Evolutionary conservation across 2,329 filamentous ascomycete genomes (phyloP), one percentile per base, ranked within the genome.

Genomic region (Colletotrichum plurivorum): DNA sequence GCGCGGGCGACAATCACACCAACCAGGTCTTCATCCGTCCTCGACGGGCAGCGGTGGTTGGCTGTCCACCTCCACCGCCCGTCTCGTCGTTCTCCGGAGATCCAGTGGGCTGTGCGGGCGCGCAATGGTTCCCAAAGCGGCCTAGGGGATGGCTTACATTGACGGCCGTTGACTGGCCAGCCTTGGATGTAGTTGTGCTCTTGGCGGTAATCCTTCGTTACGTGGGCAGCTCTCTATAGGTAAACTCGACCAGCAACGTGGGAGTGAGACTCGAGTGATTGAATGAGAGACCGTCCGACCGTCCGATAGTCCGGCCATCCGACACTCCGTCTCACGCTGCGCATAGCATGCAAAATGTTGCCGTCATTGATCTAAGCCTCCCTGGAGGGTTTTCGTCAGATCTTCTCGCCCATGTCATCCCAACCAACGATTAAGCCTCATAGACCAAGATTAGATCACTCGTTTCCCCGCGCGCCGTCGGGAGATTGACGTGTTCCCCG

Each of bases 81-180:
- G 16, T 3, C 18, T 16, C 16, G 25, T 22, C 6, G 18, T 41
- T 39, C 43, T 18, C 18, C 16, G 13, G 43, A 39, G 25, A 25
- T 52, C 45, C 13, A n/a, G 20, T 9, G 52, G 36, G 31, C 56
- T 27, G 16, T 31, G 6, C 12, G 13, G 18, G 61, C 60, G 60
- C 65, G 65, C 65, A 68, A 68, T 65, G 61, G 1, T 55, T 54
- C 65, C 65, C 22, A 20, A 68, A 59, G 7, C 27, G 41, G 60
- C 13, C 16, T 68, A 68, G 65, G 10, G 10, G 36, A 31, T 41
- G 53, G 12, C 25, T 49, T 31, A 39, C 22, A 36, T 63, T 3
- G 25, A 48, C 52, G 27, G 22, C 54, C 31, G 16, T 49, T 43
- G 53, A 55, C 16, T 64, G 59, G 59, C 43, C 53, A 16, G 58